Percentiles rank a stretch among this genome's conserved stretches.
Conservation (phyloP, 2,329 filamentous ascomycete species). For the Cercospora sp. region DNA sequence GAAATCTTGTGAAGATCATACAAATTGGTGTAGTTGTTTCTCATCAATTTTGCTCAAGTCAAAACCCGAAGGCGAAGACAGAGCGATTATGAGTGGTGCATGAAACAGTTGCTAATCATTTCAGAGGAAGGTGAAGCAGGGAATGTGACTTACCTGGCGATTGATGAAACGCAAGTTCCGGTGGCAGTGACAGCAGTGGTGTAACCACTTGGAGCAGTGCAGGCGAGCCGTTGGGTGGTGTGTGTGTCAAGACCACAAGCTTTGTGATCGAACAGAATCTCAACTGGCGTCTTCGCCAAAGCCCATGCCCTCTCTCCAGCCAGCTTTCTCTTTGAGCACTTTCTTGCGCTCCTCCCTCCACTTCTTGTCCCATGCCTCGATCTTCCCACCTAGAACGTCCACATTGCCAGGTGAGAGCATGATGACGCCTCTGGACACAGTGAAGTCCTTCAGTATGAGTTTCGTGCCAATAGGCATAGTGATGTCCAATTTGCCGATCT, state of each 20-base stretch:
- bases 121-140: background rate
- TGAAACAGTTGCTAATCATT: conserved; percentile 21
- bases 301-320: conserved; percentile 25
- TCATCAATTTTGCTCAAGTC: conserved; percentile 15
- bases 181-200: background rate
- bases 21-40: conserved; percentile 20
- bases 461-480: conserved; percentile 76
- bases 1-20: conserved; percentile 14
- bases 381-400: conserved; percentile 80
- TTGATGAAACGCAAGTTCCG: background rate
- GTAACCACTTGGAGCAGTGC: background rate
- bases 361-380: conserved; percentile 74
- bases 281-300: conserved; percentile 10
- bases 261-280: background rate
- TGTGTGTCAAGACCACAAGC: background rate
- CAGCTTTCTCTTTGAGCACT: conserved; percentile 59
- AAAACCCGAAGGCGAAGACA: conserved; percentile 18
- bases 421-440: conserved; percentile 74
- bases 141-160: background rate
- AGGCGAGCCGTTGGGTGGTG: background rate
- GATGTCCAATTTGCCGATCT: conserved; percentile 65
- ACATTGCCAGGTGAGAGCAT: conserved; percentile 70
- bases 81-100: conserved; percentile 19
- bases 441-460: conserved; percentile 66
- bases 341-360: conserved; percentile 75